These are phyloP conservation scores for Neurospora sp. DNA, from an alignment of 495 filamentous ascomycete genomes.

Conservation along the genomic window DNA sequence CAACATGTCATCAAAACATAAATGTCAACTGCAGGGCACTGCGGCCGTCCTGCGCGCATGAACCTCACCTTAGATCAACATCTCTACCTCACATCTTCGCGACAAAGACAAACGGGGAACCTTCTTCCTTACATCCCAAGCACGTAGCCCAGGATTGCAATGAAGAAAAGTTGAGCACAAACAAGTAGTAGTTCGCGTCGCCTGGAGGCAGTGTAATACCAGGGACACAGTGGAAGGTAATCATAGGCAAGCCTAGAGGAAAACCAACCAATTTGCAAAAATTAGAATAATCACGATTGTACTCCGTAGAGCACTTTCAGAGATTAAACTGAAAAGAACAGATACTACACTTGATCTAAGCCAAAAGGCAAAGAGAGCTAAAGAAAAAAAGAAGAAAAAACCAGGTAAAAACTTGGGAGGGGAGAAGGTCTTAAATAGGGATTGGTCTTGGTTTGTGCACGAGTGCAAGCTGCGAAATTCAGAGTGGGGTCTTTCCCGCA, in stretches of 20 bases:
- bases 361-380: constrained; percentile 51
- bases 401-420: neutral
- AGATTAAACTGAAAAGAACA: constrained; percentile 99
- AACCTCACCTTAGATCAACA: neutral
- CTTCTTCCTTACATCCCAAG: constrained; percentile 56
- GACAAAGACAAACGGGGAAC: neutral
- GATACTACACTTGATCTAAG: constrained; percentile 99
- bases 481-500: neutral
- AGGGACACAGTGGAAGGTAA: constrained; percentile 62
- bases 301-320: constrained; percentile 56
- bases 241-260: constrained; percentile 70
- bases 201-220: constrained; percentile 82
- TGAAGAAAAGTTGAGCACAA: constrained; percentile 30
- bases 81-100: neutral
- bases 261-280: constrained; percentile 40
- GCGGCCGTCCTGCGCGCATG: neutral
- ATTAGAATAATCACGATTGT: constrained; percentile 80
- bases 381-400: constrained; percentile 19
- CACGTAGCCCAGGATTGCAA: constrained; percentile 39
- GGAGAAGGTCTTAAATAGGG: constrained; percentile 2
- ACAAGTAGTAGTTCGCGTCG: constrained; percentile 53
- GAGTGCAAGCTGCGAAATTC: constrained; percentile 1
- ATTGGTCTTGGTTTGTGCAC: constrained; percentile 5
- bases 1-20: neutral
- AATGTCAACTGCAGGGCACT: neutral